Conservation (phyloP, 2,329 filamentous ascomycete species). For the Aspergillus aculeatus region DNA sequence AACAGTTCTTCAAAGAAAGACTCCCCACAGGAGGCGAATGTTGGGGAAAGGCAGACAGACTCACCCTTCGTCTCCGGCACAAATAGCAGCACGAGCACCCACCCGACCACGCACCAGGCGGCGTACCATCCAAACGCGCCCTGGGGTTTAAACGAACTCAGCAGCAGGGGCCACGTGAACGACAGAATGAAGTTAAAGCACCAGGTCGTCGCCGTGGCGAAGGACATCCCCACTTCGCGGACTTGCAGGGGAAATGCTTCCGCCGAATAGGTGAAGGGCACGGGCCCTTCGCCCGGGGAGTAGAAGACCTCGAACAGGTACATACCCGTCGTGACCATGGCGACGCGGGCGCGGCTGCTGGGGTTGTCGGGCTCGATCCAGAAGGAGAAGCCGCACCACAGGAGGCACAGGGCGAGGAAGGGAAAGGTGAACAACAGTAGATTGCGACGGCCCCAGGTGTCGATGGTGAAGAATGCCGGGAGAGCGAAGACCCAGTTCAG, state of each 20-base stretch:
- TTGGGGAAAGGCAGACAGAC: not conserved
- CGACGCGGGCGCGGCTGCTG: conserved; percentile 36
- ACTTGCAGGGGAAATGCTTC: conserved; percentile 64
- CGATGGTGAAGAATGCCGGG: conserved; percentile 64
- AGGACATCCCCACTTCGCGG: conserved; percentile 62
- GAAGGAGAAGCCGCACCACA: conserved; percentile 53
- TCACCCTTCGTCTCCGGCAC: conserved; percentile 51
- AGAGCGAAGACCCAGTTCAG: conserved; percentile 66
- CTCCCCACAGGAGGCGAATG: no score
- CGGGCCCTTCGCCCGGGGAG: conserved; percentile 59
- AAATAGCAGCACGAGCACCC: conserved; percentile 53
- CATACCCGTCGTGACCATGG: conserved; percentile 44
- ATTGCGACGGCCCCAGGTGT: conserved; percentile 64
- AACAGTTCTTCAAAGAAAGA: no score
- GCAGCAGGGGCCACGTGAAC: conserved; percentile 53
- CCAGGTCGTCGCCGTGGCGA: conserved; percentile 56
- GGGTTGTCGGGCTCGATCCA: conserved; percentile 42
- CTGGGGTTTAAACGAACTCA: conserved; percentile 50
- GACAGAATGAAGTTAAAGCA: conserved; percentile 57
- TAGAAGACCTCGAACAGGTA: conserved; percentile 54
- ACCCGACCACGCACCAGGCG: conserved; percentile 55
- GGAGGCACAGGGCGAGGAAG: conserved; percentile 50
- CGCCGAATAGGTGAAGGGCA: conserved; percentile 65
- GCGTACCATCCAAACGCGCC: conserved; percentile 60
- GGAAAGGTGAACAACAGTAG: conserved; percentile 64